Conservation (phyloP, 1,284 basidiomycete genomes). For the Takashimella tepidaria region DNA sequence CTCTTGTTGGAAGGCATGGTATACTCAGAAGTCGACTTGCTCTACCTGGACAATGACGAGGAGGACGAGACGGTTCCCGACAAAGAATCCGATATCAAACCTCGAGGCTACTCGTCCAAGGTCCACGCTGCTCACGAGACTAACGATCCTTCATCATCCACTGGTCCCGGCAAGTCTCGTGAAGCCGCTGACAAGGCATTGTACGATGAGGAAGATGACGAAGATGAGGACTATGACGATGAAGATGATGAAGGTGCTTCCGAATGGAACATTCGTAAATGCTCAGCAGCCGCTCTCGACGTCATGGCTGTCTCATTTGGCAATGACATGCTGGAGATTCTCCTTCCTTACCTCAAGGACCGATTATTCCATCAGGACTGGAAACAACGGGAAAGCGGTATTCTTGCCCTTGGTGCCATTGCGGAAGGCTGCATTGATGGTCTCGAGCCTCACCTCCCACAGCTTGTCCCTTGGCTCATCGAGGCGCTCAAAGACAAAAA, state of each 20-base stretch:
- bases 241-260: conserved; percentile 96
- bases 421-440: conserved; percentile 98
- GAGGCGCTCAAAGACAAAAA: conserved; percentile 86
- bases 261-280: conserved; percentile 98
- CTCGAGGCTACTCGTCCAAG: conserved; percentile 77
- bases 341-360: conserved; percentile 85
- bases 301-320: conserved; percentile 92
- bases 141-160: conserved; percentile 32
- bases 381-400: conserved; percentile 91
- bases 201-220: conserved; percentile 73
- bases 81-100: conserved; percentile 92
- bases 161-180: conserved; percentile 28
- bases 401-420: conserved; percentile 94
- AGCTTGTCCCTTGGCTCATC: conserved; percentile 87
- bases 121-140: conserved; percentile 71
- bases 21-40: conserved; percentile 92
- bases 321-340: conserved; percentile 76
- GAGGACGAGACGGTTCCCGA: conserved; percentile 81
- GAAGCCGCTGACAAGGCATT: conserved; percentile 47
- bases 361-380: conserved; percentile 92
- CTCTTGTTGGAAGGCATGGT: conserved; percentile 95
- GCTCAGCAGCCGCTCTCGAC: conserved; percentile 94
- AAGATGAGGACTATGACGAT: conserved; percentile 81
- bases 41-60: conserved; percentile 89
- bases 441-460: conserved; percentile 88